A percentile compares a stretch with the other conserved stretches of the same genome.
Conservation (phyloP, 352 stramenopile genomes). For the Thraustochytrium sp. region DNA sequence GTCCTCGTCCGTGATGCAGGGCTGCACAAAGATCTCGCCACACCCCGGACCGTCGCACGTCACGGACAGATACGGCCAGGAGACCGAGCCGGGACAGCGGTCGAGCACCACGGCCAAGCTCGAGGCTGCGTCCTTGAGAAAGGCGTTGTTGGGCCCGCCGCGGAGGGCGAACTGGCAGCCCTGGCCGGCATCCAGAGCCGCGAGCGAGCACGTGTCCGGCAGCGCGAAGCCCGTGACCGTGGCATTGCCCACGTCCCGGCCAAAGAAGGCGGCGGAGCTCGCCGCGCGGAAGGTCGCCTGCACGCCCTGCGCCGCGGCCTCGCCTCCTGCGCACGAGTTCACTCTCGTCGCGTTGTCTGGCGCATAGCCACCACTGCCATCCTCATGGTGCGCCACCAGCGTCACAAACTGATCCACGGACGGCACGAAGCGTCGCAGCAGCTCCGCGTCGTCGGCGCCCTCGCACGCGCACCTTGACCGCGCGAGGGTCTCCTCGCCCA, state of each 20-base stretch:
- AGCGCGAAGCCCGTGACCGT: background rate
- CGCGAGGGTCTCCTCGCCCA: background rate
- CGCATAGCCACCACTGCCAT: background rate
- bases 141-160: background rate
- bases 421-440: background rate
- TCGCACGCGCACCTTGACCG: background rate
- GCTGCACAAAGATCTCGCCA: background rate
- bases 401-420: background rate
- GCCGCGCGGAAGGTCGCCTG: background rate
- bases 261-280: background rate
- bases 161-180: slow-evolving; percentile 11
- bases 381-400: background rate
- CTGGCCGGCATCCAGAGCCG: background rate
- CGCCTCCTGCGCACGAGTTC: background rate
- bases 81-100: background rate
- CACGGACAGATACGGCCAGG: slow-evolving; percentile 6
- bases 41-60: background rate
- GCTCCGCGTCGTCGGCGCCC: background rate
- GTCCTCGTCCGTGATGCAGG: background rate
- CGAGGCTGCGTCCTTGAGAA: background rate
- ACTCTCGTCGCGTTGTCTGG: background rate
- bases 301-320: background rate
- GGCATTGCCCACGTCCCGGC: background rate
- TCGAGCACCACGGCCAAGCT: background rate
- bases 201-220: background rate